Evolutionary conservation across 345 rosid species (phyloP).

Genomic region (Populus euphratica): DNA sequence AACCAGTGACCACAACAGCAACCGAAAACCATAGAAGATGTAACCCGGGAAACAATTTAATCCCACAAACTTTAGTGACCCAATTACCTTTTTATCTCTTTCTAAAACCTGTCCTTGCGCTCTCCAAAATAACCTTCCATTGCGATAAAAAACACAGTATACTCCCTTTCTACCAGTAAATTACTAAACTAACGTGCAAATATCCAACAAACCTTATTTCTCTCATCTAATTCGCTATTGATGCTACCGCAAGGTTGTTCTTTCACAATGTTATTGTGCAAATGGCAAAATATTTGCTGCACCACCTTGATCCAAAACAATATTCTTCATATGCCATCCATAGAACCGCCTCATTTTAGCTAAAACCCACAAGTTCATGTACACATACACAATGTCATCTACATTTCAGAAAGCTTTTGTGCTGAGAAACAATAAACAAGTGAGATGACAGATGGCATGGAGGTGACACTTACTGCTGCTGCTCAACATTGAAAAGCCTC

Average conservation of each 20-base stretch:
- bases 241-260: not conserved
- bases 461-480: not conserved
- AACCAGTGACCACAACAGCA: too few relatives aligned
- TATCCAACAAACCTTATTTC: not conserved
- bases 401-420: not conserved
- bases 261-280: not conserved
- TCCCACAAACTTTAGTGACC: too few relatives aligned
- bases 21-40: too few relatives aligned
- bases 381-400: too few relatives aligned
- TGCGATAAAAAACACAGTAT: not conserved
- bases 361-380: not conserved
- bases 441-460: not conserved
- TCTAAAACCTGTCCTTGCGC: not conserved
- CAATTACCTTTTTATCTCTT: too few relatives aligned
- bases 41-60: too few relatives aligned
- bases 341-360: not conserved
- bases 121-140: not conserved
- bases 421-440: not conserved
- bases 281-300: not conserved
- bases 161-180: not conserved
- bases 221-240: not conserved
- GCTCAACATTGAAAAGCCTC: not conserved
- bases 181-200: not conserved
- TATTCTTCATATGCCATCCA: not conserved
- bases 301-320: not conserved